Evolutionary conservation across 345 rosid genomes (phyloP).

Genomic region (Nasturtium officinale): DNA sequence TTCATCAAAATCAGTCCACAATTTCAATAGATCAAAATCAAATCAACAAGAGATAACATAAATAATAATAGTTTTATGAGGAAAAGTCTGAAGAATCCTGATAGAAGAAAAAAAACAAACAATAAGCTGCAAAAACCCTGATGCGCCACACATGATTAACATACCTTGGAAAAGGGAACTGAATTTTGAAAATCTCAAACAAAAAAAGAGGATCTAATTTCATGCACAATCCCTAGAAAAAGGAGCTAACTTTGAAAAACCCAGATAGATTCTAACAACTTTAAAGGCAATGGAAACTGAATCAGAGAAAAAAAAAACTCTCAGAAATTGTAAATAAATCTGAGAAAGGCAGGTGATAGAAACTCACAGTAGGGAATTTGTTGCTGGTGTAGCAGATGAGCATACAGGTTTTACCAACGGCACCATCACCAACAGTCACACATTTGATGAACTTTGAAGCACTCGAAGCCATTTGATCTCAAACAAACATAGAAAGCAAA

Average conservation of each 20-base stretch:
- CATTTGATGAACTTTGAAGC: constrained; percentile 46
- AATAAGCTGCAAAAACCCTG: constrained; percentile 55
- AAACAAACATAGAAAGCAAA: constrained; percentile 1
- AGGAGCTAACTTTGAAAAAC: constrained; percentile 35
- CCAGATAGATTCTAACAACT: constrained; percentile 22
- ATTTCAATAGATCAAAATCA: constrained; percentile 13
- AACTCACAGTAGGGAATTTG: constrained; percentile 47
- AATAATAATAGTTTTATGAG: too few relatives aligned
- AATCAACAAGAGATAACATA: constrained; percentile 1
- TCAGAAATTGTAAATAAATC: constrained; percentile 16
- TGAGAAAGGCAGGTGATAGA: constrained; percentile 18
- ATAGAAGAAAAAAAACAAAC: not conserved
- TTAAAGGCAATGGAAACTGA: constrained; percentile 9
- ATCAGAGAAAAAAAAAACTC: not conserved
- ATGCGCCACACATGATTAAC: constrained; percentile 36
- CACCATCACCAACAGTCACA: constrained; percentile 49
- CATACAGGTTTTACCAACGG: constrained; percentile 49
- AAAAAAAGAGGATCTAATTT: constrained; percentile 4
- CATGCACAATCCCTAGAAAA: constrained; percentile 33
- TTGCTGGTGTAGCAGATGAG: constrained; percentile 50
- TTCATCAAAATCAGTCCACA: constrained; percentile 31
- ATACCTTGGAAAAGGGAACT: not conserved
- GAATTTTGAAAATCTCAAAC: not conserved
- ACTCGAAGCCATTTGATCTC: constrained; percentile 41
- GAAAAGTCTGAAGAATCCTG: constrained; percentile 15